Evolutionary conservation across 768 basidiomycete species (phyloP), one percentile per base, ranked within the genome.

Genomic region (Neoboletus subvelutipes): DNA sequence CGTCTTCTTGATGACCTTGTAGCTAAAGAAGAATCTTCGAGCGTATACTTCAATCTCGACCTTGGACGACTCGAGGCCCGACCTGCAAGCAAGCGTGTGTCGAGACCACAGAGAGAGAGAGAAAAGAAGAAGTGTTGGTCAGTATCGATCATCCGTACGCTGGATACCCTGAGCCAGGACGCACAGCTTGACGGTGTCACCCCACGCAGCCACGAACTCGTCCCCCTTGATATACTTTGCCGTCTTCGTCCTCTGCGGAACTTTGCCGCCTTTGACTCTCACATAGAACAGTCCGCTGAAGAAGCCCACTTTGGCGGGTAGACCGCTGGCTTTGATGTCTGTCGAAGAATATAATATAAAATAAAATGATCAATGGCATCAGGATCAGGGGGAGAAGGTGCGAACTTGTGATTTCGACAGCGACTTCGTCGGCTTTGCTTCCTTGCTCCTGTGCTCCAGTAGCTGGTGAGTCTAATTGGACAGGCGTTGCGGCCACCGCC

Each of bases 261-360:
- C 57, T n/a, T 45, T 55, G 2, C 66, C 70, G 13, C 70, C 65
- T 28, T 72, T 71, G 59, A 71, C 47, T 18, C 59, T 56, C 47
- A 71, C 55, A 18, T 70, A 71, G 54, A 70, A 71, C 7, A 64
- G 15, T 15, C 71, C 70, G 33, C 59, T 48, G 22, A 71, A 73
- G 34, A 71, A 13, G 34, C 71, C 71, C 15, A 71, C 54, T 64
- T 68, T 71, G 18, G 72, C 62, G 22, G 71, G 71, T 8, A 71
- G 62, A 37, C 70, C 72, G 33, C 68, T 73, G n/a, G 71, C 71
- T 55, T 70, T 72, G 60, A 71, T 71, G 58, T 64, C 71, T 71
- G 46, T 55, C 50, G n/a, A 9, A 17, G n/a, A n/a, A n/a, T n/a
- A n/a, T n/a, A n/a, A 5, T 13, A 15, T 31, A 4, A 4, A 29